Percentiles rank a stretch among this genome's conserved stretches.
phyloP scores from a whole-genome alignment of 2,329 filamentous ascomycete genomes.

The Teratosphaeria pseudoeucalypti region DNA sequence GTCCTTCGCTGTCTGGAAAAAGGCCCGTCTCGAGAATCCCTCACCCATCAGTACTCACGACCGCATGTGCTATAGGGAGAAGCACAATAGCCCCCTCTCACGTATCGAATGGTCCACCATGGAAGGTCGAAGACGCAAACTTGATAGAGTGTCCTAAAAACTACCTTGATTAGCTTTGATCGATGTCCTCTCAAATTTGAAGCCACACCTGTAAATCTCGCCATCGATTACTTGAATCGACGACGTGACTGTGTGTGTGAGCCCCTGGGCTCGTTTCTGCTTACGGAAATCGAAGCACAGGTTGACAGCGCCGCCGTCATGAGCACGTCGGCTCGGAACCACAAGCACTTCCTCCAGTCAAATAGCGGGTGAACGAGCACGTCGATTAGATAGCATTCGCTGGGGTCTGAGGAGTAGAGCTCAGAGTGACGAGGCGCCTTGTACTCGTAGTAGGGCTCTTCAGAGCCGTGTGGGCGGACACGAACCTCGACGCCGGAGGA shows the following conservation, averaged over 20 bases:
- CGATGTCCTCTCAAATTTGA: not conserved
- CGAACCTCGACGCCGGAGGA: not conserved
- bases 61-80: no score
- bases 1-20: no score
- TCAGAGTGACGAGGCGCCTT: not conserved
- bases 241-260: not conserved
- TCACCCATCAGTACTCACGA: no score
- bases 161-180: no score
- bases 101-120: no score
- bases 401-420: not conserved
- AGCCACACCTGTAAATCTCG: not conserved
- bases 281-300: not conserved
- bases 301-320: not conserved
- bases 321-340: not conserved
- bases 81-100: no score
- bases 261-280: not conserved
- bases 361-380: not conserved
- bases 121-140: no score
- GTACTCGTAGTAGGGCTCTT: conserved; percentile 1
- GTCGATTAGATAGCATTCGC: not conserved
- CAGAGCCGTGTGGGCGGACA: not conserved
- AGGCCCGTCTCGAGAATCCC: no score
- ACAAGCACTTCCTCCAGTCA: not conserved
- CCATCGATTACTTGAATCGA: not conserved
- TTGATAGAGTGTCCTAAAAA: no score